Conservation (phyloP, 306 rosid species). For the Lotus japonicus region DNA sequence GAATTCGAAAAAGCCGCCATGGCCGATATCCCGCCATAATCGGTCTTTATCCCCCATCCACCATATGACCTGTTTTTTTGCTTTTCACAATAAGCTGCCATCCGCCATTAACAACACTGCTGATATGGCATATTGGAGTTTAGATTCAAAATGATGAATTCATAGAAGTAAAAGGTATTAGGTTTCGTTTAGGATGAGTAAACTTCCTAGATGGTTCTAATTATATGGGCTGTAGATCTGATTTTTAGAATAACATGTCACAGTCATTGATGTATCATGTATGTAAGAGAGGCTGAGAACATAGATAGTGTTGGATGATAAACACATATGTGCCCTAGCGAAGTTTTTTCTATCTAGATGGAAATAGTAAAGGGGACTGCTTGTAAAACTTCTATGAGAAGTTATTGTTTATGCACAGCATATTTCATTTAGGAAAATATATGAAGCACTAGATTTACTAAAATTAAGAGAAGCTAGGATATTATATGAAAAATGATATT, state of each 20-base stretch:
- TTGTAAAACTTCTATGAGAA: neutral
- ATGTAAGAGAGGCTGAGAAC: neutral
- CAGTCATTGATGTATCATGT: neutral
- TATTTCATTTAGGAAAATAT: neutral
- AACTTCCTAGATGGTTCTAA: neutral
- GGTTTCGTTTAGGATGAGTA: neutral
- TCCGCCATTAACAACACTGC: neutral
- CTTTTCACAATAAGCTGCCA: no score
- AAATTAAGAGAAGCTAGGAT: neutral
- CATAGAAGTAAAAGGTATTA: neutral
- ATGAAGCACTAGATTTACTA: neutral
- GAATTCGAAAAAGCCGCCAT: no score
- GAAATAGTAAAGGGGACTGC: neutral
- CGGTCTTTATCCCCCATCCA: no score
- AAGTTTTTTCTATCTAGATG: neutral
- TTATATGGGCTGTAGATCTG: neutral
- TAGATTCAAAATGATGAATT: neutral
- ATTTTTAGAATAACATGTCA: neutral
- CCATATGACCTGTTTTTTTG: no score
- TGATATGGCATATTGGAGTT: no score
- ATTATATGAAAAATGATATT: neutral
- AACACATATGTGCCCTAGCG: neutral
- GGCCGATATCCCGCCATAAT: no score
- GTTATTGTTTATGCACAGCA: neutral
- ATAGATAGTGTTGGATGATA: neutral